These are phyloP conservation scores for Coleophoma cylindrospora DNA, from an alignment of 2,329 filamentous ascomycete species.

Conservation along the genomic window DNA sequence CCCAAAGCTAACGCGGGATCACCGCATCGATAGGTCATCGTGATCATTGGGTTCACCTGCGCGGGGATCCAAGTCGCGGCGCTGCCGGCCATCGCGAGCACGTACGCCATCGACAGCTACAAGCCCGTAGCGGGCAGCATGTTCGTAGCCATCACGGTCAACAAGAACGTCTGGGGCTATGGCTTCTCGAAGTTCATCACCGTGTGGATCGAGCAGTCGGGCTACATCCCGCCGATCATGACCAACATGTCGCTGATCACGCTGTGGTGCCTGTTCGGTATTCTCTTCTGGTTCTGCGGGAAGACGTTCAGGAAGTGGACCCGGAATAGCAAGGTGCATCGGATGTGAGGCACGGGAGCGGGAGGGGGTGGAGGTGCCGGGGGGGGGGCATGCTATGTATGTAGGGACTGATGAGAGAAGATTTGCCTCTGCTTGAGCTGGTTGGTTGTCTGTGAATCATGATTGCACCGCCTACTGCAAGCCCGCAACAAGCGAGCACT, in stretches of 20 bases:
- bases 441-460: too few species aligned
- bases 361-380: neutral
- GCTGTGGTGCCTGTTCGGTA: constrained; percentile 43
- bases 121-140: constrained; percentile 56
- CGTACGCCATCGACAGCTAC: constrained; percentile 56
- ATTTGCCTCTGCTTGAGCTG: too few species aligned
- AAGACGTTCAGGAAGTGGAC: constrained; percentile 54
- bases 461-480: too few species aligned
- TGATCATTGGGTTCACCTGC: constrained; percentile 52
- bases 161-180: constrained; percentile 61
- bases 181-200: constrained; percentile 52
- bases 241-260: constrained; percentile 48
- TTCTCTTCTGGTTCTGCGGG: constrained; percentile 52
- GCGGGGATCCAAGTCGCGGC: constrained; percentile 54
- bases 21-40: constrained; percentile 27
- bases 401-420: too few species aligned
- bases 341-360: too few species aligned
- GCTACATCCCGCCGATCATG: constrained; percentile 54
- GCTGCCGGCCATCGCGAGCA: constrained; percentile 50
- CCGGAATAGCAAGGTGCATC: constrained; percentile 49
- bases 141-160: constrained; percentile 57
- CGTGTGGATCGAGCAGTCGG: constrained; percentile 40
- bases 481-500: too few species aligned
- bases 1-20: neutral
- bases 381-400: too few species aligned